These are phyloP conservation scores for Curvularia lunata DNA, from an alignment of 2,329 filamentous ascomycete genomes.

Conservation along the genomic window DNA sequence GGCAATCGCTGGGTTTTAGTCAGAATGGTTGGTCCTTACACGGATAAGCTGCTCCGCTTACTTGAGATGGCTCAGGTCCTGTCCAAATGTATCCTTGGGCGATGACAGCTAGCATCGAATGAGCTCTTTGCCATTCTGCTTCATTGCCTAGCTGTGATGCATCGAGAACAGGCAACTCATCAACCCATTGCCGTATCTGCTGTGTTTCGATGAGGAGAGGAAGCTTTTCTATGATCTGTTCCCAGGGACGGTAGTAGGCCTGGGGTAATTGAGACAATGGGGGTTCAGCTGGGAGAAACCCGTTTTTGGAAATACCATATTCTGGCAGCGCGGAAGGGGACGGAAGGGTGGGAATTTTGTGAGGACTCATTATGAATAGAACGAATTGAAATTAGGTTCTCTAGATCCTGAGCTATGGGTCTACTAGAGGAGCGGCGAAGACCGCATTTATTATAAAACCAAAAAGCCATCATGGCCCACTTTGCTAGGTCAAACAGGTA, in stretches of 20 bases:
- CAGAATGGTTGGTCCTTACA: slow-evolving; percentile 5
- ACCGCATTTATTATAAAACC: slow-evolving; percentile 26
- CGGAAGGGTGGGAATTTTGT: slow-evolving; percentile 33
- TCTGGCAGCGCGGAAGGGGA: slow-evolving; percentile 60
- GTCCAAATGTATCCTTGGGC: slow-evolving; percentile 84
- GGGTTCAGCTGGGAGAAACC: slow-evolving; percentile 77
- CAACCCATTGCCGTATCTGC: slow-evolving; percentile 73
- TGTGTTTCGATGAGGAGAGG: slow-evolving; percentile 77
- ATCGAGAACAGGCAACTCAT: slow-evolving; percentile 75
- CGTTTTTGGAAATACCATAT: slow-evolving; percentile 79
- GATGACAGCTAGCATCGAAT: slow-evolving; percentile 72
- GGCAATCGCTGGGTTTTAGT: slow-evolving; percentile 35
- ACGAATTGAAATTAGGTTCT: slow-evolving; percentile 1
- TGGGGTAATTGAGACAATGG: slow-evolving; percentile 77
- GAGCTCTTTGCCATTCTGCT: slow-evolving; percentile 83
- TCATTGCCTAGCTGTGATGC: slow-evolving; percentile 76
- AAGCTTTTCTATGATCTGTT: slow-evolving; percentile 76
- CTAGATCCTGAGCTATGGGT: slow-evolving; percentile 5
- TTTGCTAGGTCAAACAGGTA: neutral
- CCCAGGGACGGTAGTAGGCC: slow-evolving; percentile 88
- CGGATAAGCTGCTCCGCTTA: slow-evolving; percentile 41
- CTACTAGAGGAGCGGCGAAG: slow-evolving; percentile 19
- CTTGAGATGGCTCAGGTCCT: slow-evolving; percentile 71
- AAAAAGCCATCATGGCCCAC: slow-evolving; percentile 1
- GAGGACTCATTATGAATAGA: slow-evolving; percentile 37